These are phyloP conservation scores for Purpureocillium lavendulum DNA, from an alignment of 2,329 filamentous ascomycete genomes.

Conservation along the genomic window DNA sequence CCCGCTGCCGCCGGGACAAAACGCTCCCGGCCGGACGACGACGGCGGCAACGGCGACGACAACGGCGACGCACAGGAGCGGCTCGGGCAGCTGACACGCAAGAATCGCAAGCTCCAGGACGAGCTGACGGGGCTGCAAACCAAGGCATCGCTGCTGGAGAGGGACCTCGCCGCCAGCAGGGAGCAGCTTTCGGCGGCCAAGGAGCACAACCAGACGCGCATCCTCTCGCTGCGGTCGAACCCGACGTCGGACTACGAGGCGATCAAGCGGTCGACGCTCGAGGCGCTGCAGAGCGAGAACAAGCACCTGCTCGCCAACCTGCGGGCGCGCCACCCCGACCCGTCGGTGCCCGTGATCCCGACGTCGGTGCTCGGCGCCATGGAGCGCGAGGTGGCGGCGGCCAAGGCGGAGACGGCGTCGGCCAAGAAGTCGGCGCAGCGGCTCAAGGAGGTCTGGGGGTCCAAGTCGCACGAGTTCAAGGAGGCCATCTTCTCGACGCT, in stretches of 20 bases:
- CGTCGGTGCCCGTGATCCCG: constrained; percentile 59
- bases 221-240: constrained; percentile 84
- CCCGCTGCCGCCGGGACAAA: constrained; percentile 48
- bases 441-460: constrained; percentile 85
- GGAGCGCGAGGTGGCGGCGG: constrained; percentile 66
- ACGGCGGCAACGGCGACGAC: constrained; percentile 53
- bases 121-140: constrained; percentile 63
- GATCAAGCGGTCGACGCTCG: constrained; percentile 73
- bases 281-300: constrained; percentile 75
- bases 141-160: constrained; percentile 60
- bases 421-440: constrained; percentile 77
- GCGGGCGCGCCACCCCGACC: constrained; percentile 29
- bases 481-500: constrained; percentile 88
- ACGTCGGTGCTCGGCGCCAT: constrained; percentile 66
- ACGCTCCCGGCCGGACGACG: constrained; percentile 53
- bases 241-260: constrained; percentile 80
- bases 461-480: constrained; percentile 89
- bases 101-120: constrained; percentile 78
- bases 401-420: constrained; percentile 58
- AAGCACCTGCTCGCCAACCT: constrained; percentile 71
- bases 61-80: constrained; percentile 60
- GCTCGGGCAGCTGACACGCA: constrained; percentile 74
- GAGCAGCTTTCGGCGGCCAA: constrained; percentile 63
- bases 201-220: constrained; percentile 65
- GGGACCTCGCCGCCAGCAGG: constrained; percentile 63